These are phyloP conservation scores for Tulasnella sp. DNA, from an alignment of 768 basidiomycete genomes.

Conservation along the genomic window DNA sequence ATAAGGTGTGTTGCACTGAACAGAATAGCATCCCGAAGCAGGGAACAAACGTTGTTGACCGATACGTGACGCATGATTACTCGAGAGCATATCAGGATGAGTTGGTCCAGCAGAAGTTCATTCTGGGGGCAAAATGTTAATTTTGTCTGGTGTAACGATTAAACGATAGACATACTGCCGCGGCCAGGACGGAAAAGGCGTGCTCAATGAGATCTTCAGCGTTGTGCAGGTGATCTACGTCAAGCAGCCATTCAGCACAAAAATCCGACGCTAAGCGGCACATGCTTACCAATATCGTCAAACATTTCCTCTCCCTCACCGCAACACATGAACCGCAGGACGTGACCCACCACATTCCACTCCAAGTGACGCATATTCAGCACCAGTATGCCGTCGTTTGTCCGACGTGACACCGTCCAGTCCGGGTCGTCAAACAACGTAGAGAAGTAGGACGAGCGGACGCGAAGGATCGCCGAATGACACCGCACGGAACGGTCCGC, in stretches of 20 bases:
- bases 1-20: slow-evolving; percentile 60
- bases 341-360: slow-evolving; percentile 63
- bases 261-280: slow-evolving; percentile 10
- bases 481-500: slow-evolving; percentile 49
- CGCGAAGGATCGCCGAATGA: slow-evolving; percentile 66
- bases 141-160: background rate
- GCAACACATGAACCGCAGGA: slow-evolving; percentile 64
- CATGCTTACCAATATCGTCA: slow-evolving; percentile 45
- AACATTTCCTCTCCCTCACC: slow-evolving; percentile 60
- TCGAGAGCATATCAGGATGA: slow-evolving; percentile 70
- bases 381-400: slow-evolving; percentile 38
- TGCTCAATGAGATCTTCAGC: slow-evolving; percentile 74
- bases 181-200: slow-evolving; percentile 74
- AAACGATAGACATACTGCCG: slow-evolving; percentile 44
- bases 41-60: slow-evolving; percentile 61
- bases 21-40: slow-evolving; percentile 71
- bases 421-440: slow-evolving; percentile 70
- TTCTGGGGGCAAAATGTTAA: slow-evolving; percentile 36
- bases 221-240: slow-evolving; percentile 45
- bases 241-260: background rate
- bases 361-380: slow-evolving; percentile 59
- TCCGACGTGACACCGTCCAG: slow-evolving; percentile 63
- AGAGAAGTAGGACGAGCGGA: slow-evolving; percentile 72
- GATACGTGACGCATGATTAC: slow-evolving; percentile 56
- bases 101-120: slow-evolving; percentile 75